Evolutionary conservation across 805 yeast genomes (phyloP).

Genomic region (Grigorovia yakushimaensis): DNA sequence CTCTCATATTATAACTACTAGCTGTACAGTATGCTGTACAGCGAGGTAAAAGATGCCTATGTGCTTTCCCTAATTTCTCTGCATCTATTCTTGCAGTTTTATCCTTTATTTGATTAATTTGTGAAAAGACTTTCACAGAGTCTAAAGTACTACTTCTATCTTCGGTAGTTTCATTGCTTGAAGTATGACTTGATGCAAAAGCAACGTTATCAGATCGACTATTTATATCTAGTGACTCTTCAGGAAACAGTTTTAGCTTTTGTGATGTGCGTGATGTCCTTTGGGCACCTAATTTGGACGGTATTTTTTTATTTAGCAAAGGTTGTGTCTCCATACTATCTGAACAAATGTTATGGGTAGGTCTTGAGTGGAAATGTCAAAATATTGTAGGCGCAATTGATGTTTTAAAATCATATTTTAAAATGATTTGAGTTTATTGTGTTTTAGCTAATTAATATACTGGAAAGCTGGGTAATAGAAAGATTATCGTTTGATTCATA

Average conservation of each 20-base stretch:
- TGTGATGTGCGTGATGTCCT: constrained; percentile 67
- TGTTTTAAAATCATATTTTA: too few species aligned
- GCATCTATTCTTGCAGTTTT: constrained; percentile 89
- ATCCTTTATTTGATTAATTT: constrained; percentile 74
- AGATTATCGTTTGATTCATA: too few species aligned
- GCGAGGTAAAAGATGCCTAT: constrained; percentile 73
- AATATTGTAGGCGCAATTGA: too few species aligned
- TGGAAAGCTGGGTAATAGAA: too few species aligned
- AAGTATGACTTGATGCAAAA: not conserved
- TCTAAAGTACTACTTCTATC: not conserved
- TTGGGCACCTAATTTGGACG: constrained; percentile 42
- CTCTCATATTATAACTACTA: constrained; percentile 84
- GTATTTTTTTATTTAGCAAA: not conserved
- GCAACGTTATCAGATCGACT: not conserved
- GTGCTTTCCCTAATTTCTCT: constrained; percentile 72
- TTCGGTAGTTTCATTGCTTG: not conserved
- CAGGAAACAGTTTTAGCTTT: constrained; percentile 62
- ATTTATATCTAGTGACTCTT: constrained; percentile 32
- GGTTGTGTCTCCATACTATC: not conserved
- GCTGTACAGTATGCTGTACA: constrained; percentile 97
- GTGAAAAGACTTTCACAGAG: constrained; percentile 52
- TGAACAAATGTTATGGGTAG: too few species aligned
- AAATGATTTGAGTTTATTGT: too few species aligned
- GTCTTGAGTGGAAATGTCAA: too few species aligned
- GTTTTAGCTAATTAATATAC: too few species aligned